Base-by-base conservation (phyloP, 2,329 filamentous ascomycete species). In the Magnaporthiopsis rhizophila region DNA sequence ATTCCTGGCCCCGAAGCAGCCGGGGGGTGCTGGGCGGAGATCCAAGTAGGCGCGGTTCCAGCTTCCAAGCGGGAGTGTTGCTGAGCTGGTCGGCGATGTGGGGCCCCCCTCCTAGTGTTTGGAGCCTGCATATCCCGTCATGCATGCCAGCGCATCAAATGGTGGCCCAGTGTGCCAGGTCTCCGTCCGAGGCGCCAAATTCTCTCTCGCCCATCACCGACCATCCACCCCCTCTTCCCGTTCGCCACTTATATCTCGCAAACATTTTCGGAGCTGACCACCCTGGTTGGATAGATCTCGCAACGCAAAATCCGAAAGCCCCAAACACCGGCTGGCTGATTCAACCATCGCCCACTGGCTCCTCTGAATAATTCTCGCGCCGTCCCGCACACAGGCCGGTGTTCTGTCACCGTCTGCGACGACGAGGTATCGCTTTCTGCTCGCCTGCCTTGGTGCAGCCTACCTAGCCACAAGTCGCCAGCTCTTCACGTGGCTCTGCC, bases 81-180 rank as follows among this genome's bases (percentile, higher is more conserved):
- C 76, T 78, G 78, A 75, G 76, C 73, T 79, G 77, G 75, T 61
- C 59, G 59, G 59, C 59, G 72, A 74, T 74, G 72, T 72, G 75
- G 77, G 76, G 73, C 38, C 28, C 30, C 30, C 30, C 30, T 3
- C 45, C 61, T 50, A 45, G 30, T 62, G 66, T 76, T 76, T 76
- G 73, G 76, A 74, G 78, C 76, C 73, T 83, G 81, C 82, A 83
- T 80, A 79, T 81, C 79, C 80, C 80, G 80, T 83, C 80, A 83
- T 84, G 81, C 82, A 84, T 83, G 81, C 79, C 79, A 81, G 74
- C 79, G 77, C 79, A 81, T 81, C 78, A 80, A 79, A 71, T 77
- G 73, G 75, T 64, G 58, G 56, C 58, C 57, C 62, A 60, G 62
- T 50, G 62, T 26, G 26, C 26, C 26, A 26, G 26, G 26, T 26